These are phyloP conservation scores for Syzygium aqueum DNA, from an alignment of 345 rosid species.

Conservation along the genomic window DNA sequence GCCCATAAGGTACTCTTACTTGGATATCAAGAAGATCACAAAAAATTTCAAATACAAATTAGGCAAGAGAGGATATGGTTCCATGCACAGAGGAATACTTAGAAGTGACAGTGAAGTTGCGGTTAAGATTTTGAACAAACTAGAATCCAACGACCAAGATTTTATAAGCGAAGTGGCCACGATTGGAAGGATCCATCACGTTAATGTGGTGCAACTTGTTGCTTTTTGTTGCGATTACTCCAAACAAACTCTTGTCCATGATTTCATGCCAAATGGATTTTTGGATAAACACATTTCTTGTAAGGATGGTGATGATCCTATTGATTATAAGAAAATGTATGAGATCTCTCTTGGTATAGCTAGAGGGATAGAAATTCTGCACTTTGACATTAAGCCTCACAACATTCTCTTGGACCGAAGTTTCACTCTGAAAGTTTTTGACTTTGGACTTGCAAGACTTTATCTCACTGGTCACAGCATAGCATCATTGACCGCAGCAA, in stretches of 20 bases:
- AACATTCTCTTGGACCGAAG: neutral
- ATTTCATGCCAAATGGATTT: neutral
- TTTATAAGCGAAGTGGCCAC: neutral
- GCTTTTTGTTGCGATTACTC: neutral
- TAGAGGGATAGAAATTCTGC: neutral
- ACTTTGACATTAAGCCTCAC: neutral
- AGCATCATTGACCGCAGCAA: fast-evolving
- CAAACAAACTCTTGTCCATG: neutral
- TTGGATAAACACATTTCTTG: neutral
- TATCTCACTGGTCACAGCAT: neutral
- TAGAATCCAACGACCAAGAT: neutral
- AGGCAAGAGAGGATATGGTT: neutral
- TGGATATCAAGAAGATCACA: neutral
- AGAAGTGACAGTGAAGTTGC: neutral
- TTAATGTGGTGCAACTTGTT: neutral
- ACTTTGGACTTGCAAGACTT: neutral
- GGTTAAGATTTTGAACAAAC: neutral
- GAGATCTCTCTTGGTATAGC: neutral
- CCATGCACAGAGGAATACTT: neutral
- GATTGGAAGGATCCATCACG: neutral
- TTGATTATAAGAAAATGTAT: neutral
- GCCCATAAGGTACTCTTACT: neutral
- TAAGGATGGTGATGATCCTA: neutral
- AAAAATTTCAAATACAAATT: neutral
- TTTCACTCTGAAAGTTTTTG: fast-evolving